Percentiles rank a stretch among this genome's conserved stretches.
These are phyloP conservation scores for Colletotrichum higginsianum DNA, from an alignment of 2,329 filamentous ascomycete species.

Conservation along the genomic window DNA sequence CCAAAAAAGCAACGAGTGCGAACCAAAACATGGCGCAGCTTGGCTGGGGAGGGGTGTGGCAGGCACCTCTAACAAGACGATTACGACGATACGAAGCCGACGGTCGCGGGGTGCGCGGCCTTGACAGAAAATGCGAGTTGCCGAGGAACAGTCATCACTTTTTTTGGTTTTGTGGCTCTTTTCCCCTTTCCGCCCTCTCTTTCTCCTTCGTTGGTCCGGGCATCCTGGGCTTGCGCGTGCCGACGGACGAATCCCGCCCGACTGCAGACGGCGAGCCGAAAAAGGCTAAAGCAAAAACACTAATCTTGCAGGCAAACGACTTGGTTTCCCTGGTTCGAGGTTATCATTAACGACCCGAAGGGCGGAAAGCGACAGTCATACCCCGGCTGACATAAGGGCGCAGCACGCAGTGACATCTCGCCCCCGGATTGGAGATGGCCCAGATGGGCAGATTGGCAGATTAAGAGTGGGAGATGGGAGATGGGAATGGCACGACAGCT, in stretches of 20 bases:
- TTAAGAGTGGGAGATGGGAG: conserved; percentile 13
- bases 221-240: conserved; percentile 9
- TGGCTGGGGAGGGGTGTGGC: no score
- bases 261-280: conserved; percentile 24
- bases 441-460: conserved; percentile 39
- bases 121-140: conserved; percentile 30
- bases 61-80: background rate
- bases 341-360: background rate
- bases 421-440: conserved; percentile 21
- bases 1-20: conserved; percentile 19
- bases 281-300: conserved; percentile 13
- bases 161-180: background rate
- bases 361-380: conserved; percentile 11
- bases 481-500: conserved; percentile 23
- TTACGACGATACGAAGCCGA: conserved; percentile 37
- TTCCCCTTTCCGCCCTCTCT: background rate
- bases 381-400: conserved; percentile 37
- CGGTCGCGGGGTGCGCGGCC: conserved; percentile 30
- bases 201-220: background rate
- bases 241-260: conserved; percentile 31
- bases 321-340: background rate
- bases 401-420: conserved; percentile 27
- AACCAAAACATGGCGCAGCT: conserved; percentile 19
- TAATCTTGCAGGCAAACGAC: background rate
- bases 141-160: conserved; percentile 26